These are phyloP conservation scores for Metschnikowia arizonensis DNA, from an alignment of 805 yeast genomes.

Conservation along the genomic window DNA sequence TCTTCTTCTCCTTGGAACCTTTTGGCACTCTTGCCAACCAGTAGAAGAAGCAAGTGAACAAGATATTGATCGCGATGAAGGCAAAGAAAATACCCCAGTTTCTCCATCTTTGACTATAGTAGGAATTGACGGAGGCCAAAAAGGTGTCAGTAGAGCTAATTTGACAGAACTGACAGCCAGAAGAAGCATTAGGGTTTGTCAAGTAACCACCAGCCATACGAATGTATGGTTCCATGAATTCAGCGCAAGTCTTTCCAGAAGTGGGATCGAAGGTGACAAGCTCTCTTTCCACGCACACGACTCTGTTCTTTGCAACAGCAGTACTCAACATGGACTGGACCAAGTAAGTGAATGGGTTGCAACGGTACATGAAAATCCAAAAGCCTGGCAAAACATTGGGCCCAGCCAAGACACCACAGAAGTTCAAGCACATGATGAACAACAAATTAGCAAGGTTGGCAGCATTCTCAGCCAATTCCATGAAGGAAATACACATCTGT, in stretches of 20 bases:
- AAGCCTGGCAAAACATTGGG: conserved; percentile 68
- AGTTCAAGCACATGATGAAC: conserved; percentile 41
- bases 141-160: conserved; percentile 54
- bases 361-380: conserved; percentile 81
- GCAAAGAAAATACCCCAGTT: conserved; percentile 55
- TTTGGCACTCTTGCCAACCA: conserved; percentile 77
- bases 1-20: conserved; percentile 39
- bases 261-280: conserved; percentile 38
- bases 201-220: conserved; percentile 51
- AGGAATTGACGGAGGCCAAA: conserved; percentile 44
- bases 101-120: conserved; percentile 58
- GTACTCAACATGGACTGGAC: conserved; percentile 19
- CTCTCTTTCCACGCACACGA: conserved; percentile 42
- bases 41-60: conserved; percentile 37
- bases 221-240: conserved; percentile 46
- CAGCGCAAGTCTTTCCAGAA: conserved; percentile 58
- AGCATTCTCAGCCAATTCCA: conserved; percentile 23
- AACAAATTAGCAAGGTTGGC: conserved; percentile 24
- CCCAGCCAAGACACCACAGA: conserved; percentile 71
- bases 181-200: conserved; percentile 49
- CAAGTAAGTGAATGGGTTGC: conserved; percentile 69
- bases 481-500: conserved; percentile 23
- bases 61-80: conserved; percentile 39
- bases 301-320: conserved; percentile 49
- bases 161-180: conserved; percentile 59